Evolutionary conservation across 1,284 basidiomycete genomes (phyloP), one percentile per base, ranked within the genome.

Genomic region (Rhodofomes roseus): DNA sequence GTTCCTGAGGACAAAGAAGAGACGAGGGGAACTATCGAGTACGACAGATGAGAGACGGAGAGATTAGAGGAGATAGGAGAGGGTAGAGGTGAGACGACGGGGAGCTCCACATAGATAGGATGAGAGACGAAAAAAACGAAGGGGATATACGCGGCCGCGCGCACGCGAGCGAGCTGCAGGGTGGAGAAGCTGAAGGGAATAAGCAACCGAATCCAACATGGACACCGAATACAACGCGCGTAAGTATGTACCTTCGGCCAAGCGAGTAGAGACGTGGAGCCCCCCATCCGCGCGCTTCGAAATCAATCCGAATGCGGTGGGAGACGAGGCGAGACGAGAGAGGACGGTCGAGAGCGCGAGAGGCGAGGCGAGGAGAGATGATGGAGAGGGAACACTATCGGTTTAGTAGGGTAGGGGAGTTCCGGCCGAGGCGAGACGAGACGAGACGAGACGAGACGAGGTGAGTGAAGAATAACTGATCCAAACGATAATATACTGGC

Each of bases 331-430:
- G 23, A 44, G 39, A 50, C 43, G 39, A 37, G 39, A 44, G 34
- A 27, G 18, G 55, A 29, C n/a, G 34, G 22, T 46, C 39, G 31
- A 52, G 27, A 39, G 37, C 52, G 44, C 31, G 31, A 46, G 41
- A 20, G 39, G 27, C 23, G 39, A 54, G 50, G 56, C 29, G 25
- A 46, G 12, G 37, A n/a, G n/a, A n/a, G n/a, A n/a, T n/a, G n/a
- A n/a, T n/a, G 12, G 36, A 8, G 27, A n/a, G 44, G 36, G 22
- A 43, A 29, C 41, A 59, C 56, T 59, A 59, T 44, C n/a, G 29
- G 55, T 60, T 46, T 60, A 56, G 59, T 60, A 60, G 22, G 34
- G 27, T 60, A 60, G 50, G 43, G 23, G n/a, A 23, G 31, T 29
- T 34, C 48, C 48, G 23, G 48, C 18, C 29, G 48, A 51, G 34